Base-by-base conservation (phyloP, 176 grass and related monocot species). In the Puya raimondii region DNA sequence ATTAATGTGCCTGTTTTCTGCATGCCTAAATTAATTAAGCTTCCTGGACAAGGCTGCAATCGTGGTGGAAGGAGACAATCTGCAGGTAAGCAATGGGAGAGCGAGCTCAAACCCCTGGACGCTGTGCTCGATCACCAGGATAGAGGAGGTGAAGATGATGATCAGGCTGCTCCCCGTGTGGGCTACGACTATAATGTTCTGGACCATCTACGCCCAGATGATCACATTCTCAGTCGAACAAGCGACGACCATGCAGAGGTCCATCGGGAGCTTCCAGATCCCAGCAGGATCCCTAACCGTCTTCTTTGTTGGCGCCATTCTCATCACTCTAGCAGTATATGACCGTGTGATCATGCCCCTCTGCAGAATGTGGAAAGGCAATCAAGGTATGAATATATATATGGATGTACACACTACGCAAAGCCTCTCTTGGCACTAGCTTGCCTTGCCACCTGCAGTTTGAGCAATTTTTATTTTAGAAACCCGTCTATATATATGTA, bases 111-210 rank as follows among this genome's bases (percentile, higher is more conserved):
- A 87, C 68, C 86, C 91, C 7, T 95, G 91, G 86, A 90, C 63
- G 47, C 51, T 95, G 8, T 90, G 86, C 70, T 85, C 86, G 13
- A 86, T 90, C 69, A 89, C 81, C 9, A 78, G 81, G 48, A 82
- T 95, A 1, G 91, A 95, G 84, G 91, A 95, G 81, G 86, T 90
- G 13, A 95, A 95, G 77, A 90, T 95, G 91, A 76, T 95, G 84
- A 79, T 83, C 6, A 18, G 81, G 15, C 78, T 95, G 48, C 82
- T 95, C 65, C 91, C 91, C 1, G 84, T 95, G 72, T 95, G 91
- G 91, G 84, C 91, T 15, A 95, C 91, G 53, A 95, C 91, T 1
- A 90, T 95, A 78, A 80, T 95, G 23, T 95, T 95, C 86, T 95
- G 91, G 91, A 95, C 91, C 53, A 80, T 82, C 52, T 95, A 90